phyloP scores from a whole-genome alignment of 495 filamentous ascomycete species.

The Bryoglossum gracile region DNA sequence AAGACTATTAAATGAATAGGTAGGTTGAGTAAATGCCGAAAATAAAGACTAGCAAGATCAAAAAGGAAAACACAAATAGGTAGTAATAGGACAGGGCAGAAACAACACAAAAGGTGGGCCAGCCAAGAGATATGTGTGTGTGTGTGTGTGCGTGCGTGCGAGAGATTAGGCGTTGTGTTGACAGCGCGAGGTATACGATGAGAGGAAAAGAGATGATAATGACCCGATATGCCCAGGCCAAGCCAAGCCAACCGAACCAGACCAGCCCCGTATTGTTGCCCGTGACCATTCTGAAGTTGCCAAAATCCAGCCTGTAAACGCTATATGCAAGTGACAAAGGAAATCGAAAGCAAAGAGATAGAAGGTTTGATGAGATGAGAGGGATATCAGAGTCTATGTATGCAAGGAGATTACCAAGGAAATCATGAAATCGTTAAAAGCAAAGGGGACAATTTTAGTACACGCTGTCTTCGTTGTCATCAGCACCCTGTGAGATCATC shows the following conservation, averaged over 20 bases:
- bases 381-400: conserved; percentile 26
- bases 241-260: conserved; percentile 20
- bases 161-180: conserved; percentile 18
- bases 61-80: conserved; percentile 9
- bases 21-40: too few relatives aligned
- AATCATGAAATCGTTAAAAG: conserved; percentile 25
- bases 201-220: conserved; percentile 13
- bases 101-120: conserved; percentile 27
- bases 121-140: conserved; percentile 25
- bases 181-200: conserved; percentile 1
- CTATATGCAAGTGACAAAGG: conserved; percentile 26
- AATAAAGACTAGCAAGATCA: too few relatives aligned
- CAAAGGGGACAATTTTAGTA: conserved; percentile 33
- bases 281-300: conserved; percentile 17
- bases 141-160: conserved; percentile 17
- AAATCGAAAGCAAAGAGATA: conserved; percentile 19
- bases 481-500: conserved; percentile 53
- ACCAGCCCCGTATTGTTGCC: conserved; percentile 29
- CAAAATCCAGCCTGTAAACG: conserved; percentile 14
- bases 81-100: conserved; percentile 27
- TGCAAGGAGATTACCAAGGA: conserved; percentile 20
- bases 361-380: conserved; percentile 20
- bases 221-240: conserved; percentile 19
- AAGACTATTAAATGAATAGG: conserved; percentile 21
- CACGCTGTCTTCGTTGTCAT: conserved; percentile 55